Percentiles rank a stretch among this genome's conserved stretches.
Evolutionary conservation across 805 yeast genomes (phyloP).

Genomic region (Lachancea sp.): DNA sequence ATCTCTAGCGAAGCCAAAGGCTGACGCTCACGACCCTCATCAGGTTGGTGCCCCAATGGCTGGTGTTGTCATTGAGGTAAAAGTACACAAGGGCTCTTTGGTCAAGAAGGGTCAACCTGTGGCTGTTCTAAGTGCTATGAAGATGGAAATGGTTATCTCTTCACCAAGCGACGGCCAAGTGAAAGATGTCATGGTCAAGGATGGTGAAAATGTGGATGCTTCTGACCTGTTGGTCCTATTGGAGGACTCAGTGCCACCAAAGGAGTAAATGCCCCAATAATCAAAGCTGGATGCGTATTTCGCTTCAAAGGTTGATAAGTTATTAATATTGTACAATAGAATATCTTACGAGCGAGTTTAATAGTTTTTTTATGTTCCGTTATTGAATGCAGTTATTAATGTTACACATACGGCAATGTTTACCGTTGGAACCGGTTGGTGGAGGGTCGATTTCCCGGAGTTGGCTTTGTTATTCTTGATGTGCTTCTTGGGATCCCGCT

Average conservation of each 20-base stretch:
- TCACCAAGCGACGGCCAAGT: slow-evolving; percentile 86
- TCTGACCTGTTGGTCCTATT: slow-evolving; percentile 74
- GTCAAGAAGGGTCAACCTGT: slow-evolving; percentile 96
- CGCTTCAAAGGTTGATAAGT: neutral
- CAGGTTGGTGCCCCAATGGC: slow-evolving; percentile 99
- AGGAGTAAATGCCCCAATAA: neutral
- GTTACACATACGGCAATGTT: neutral
- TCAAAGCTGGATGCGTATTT: neutral
- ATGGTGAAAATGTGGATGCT: slow-evolving; percentile 94
- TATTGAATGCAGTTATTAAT: neutral
- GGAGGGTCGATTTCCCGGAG: slow-evolving; percentile 12
- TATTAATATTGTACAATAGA: neutral
- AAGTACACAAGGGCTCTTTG: slow-evolving; percentile 78
- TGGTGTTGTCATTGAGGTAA: slow-evolving; percentile 93
- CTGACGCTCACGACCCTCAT: slow-evolving; percentile 76
- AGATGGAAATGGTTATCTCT: slow-evolving; percentile 98
- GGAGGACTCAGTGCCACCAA: slow-evolving; percentile 24
- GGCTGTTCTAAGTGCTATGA: slow-evolving; percentile 94
- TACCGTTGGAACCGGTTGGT: neutral
- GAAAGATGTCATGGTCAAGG: slow-evolving; percentile 68
- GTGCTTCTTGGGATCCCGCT: slow-evolving; percentile 22
- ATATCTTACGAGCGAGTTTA: neutral
- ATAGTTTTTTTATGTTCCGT: neutral
- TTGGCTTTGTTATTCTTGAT: slow-evolving; percentile 20
- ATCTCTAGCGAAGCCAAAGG: slow-evolving; percentile 82